These are phyloP conservation scores for Claviceps lovelessii DNA, from an alignment of 2,329 filamentous ascomycete genomes.

Conservation along the genomic window DNA sequence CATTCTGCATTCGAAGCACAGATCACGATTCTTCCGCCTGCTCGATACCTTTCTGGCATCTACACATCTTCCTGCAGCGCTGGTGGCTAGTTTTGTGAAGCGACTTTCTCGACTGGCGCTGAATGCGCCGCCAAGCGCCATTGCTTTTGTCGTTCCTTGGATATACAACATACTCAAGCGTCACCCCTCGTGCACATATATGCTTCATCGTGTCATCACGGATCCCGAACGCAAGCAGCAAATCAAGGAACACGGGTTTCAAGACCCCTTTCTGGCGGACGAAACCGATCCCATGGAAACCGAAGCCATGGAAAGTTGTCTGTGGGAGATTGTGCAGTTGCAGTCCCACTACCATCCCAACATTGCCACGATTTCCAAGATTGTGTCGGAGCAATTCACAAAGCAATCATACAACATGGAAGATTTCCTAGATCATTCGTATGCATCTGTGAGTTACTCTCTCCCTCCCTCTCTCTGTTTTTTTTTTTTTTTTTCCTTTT, in stretches of 20 bases:
- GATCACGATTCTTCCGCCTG: constrained; percentile 83
- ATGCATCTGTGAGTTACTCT: constrained; percentile 50
- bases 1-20: constrained; percentile 84
- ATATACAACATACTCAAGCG: constrained; percentile 87
- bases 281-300: constrained; percentile 78
- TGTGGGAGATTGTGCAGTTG: constrained; percentile 89
- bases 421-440: constrained; percentile 92
- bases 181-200: constrained; percentile 85
- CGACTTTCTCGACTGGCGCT: constrained; percentile 71
- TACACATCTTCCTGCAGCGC: constrained; percentile 76
- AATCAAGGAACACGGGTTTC: constrained; percentile 44
- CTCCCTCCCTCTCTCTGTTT: too few relatives aligned
- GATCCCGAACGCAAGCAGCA: constrained; percentile 42
- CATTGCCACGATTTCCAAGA: constrained; percentile 83
- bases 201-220: constrained; percentile 69
- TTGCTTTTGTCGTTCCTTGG: constrained; percentile 82
- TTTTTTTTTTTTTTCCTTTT: too few relatives aligned
- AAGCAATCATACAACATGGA: constrained; percentile 92
- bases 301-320: constrained; percentile 72
- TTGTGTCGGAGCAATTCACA: constrained; percentile 92
- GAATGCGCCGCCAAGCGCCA: constrained; percentile 76
- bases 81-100: constrained; percentile 95
- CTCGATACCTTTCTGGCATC: constrained; percentile 82
- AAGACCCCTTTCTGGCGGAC: constrained; percentile 62
- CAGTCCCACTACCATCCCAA: constrained; percentile 95